Evolutionary conservation across 2,329 filamentous ascomycete species (phyloP), one percentile per base, ranked within the genome.

Genomic region (Trichoderma breve): DNA sequence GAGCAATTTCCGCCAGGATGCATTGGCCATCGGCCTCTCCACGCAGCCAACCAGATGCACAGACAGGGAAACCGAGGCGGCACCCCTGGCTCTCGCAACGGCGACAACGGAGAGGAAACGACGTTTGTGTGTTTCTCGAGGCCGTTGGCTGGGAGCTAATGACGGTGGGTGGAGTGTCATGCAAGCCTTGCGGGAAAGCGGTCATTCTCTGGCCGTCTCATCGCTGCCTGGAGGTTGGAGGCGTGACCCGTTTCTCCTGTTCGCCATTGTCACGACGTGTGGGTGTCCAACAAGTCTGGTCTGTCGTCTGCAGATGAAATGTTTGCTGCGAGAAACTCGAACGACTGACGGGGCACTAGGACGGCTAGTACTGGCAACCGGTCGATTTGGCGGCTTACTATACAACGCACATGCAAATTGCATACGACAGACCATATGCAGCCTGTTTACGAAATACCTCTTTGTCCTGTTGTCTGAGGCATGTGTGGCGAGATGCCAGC

Each of bases 41-140:
- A 76, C 71, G 32, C 67, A 76, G 72, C 78, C 77, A 81, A 79
- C 76, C 77, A 78, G 26, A 55, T 55, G 55, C 64, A 69, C 43
- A 63, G 51, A 57, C 70, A 34, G 57, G 64, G 30, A 71, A 30
- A 36, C 66, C 53, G 30, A 71, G 66, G 55, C 55, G 47, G 63
- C 63, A 36, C 70, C 70, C 70, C 70, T 67, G 62, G 70, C 62
- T 53, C 62, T 53, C 55, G 63, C 51, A 67, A 71, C 70, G 63
- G 70, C 70, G 63, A 62, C 63, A 63, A 55, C 53, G 70, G 61
- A 71, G 61, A 65, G 61, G 51, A 64, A 64, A 71, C 68, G 61
- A 71, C 61, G 69, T 60, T 66, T 71, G 69, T 58, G 69, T 58
- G 51, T 71, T 39, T 34, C 64, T 55, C 39, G 39, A 62, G 66